phyloP scores from a whole-genome alignment of 2,329 filamentous ascomycete genomes.

The Exophiala aquamarina region DNA sequence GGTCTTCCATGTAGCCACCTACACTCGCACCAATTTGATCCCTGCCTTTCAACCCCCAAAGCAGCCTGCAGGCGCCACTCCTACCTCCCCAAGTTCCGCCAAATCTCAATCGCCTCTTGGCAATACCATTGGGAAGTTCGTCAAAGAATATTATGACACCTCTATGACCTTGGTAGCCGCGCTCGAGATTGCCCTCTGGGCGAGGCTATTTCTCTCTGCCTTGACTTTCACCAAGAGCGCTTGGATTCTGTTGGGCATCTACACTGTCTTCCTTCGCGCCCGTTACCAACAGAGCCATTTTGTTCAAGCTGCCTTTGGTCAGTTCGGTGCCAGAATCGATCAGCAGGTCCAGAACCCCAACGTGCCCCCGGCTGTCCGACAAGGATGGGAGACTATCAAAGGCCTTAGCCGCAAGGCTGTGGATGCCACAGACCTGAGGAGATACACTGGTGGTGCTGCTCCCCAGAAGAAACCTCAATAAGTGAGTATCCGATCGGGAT shows the following conservation, averaged over 20 bases:
- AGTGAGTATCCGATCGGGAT: constrained; percentile 10
- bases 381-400: constrained; percentile 82
- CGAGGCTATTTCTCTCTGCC: constrained; percentile 76
- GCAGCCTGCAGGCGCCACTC: constrained; percentile 51
- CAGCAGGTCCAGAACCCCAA: constrained; percentile 81
- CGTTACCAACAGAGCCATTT: constrained; percentile 88
- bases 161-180: constrained; percentile 91
- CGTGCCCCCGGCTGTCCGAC: constrained; percentile 74
- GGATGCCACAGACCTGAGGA: constrained; percentile 74
- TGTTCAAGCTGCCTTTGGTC: constrained; percentile 77
- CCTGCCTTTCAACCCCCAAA: constrained; percentile 75
- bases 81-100: constrained; percentile 54
- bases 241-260: constrained; percentile 82
- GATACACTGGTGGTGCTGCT: constrained; percentile 60
- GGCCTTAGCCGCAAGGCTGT: constrained; percentile 69
- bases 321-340: constrained; percentile 74
- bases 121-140: constrained; percentile 84
- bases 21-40: constrained; percentile 89
- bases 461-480: constrained; percentile 51
- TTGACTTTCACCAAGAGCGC: constrained; percentile 86
- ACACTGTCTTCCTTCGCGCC: constrained; percentile 89
- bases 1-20: constrained; percentile 96
- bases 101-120: constrained; percentile 61
- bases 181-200: constrained; percentile 85
- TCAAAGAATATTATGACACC: constrained; percentile 96